Conservation (phyloP, 2,329 filamentous ascomycete genomes). For the Leptographium flavum region DNA sequence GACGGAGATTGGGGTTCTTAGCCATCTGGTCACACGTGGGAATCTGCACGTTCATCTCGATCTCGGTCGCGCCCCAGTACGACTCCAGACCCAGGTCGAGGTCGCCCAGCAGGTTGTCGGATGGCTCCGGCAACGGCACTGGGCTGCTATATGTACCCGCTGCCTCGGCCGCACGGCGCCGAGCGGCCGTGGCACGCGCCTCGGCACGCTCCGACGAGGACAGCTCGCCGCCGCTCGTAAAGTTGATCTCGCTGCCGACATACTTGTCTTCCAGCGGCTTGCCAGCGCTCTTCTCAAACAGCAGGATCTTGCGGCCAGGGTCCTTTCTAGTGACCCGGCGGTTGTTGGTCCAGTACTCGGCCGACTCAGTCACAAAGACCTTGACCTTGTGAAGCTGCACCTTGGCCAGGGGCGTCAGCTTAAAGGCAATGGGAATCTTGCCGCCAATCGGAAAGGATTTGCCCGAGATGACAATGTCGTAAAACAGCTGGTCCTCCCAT, state of each 20-base stretch:
- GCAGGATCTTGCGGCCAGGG: constrained; percentile 65
- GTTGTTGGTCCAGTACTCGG: constrained; percentile 82
- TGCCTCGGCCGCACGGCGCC: constrained; percentile 40
- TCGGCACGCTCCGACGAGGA: constrained; percentile 31
- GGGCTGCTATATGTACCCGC: constrained; percentile 24
- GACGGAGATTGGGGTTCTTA: constrained; percentile 46
- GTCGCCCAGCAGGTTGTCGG: constrained; percentile 67
- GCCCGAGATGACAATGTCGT: constrained; percentile 90
- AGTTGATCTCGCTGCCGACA: constrained; percentile 59
- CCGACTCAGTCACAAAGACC: constrained; percentile 77
- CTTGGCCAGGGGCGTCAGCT: constrained; percentile 82
- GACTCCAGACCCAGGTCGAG: constrained; percentile 55
- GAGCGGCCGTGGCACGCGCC: constrained; percentile 30
- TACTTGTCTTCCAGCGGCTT: constrained; percentile 59
- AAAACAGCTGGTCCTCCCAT: constrained; percentile 91
- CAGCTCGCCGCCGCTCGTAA: constrained; percentile 69
- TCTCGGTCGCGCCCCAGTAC: constrained; percentile 77
- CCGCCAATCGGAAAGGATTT: constrained; percentile 86
- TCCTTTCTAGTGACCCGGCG: constrained; percentile 76
- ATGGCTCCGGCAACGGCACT: constrained; percentile 32
- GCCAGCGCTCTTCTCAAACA: constrained; percentile 82
- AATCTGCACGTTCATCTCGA: constrained; percentile 86
- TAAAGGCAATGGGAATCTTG: constrained; percentile 85
- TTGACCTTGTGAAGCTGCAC: constrained; percentile 88
- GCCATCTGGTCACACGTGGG: constrained; percentile 81